phyloP scores from a whole-genome alignment of 495 filamentous ascomycete species.

The Neurospora discreta region DNA sequence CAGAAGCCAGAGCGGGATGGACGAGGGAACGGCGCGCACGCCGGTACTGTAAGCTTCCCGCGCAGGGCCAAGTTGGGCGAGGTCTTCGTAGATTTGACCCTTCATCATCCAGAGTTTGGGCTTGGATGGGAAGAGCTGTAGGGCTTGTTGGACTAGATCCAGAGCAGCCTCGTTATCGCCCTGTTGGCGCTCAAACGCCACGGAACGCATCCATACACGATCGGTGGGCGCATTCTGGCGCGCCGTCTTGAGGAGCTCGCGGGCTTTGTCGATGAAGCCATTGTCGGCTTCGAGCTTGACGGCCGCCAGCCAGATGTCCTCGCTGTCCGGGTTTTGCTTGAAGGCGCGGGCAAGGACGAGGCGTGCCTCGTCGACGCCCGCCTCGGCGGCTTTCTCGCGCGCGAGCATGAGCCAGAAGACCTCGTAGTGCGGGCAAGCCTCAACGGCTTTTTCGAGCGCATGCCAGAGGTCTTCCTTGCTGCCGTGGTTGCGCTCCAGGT shows the following conservation, averaged over 20 bases:
- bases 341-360: conserved; percentile 77
- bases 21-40: conserved; percentile 73
- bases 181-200: conserved; percentile 78
- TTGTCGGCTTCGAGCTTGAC: conserved; percentile 92
- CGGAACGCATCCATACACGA: conserved; percentile 91
- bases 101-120: conserved; percentile 98
- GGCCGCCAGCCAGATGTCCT: conserved; percentile 92
- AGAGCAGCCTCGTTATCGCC: conserved; percentile 70
- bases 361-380: conserved; percentile 62
- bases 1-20: conserved; percentile 80
- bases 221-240: conserved; percentile 82
- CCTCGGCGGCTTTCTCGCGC: conserved; percentile 74
- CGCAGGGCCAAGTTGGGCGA: conserved; percentile 67
- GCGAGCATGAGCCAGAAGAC: conserved; percentile 94
- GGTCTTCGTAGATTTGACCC: conserved; percentile 86
- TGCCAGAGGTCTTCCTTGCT: conserved; percentile 72
- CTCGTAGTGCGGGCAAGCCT: conserved; percentile 81
- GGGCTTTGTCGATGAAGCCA: conserved; percentile 63
- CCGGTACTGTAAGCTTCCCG: conserved; percentile 86
- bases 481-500: conserved; percentile 85
- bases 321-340: conserved; percentile 85
- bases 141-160: conserved; percentile 74
- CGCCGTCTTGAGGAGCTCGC: conserved; percentile 68
- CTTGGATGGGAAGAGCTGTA: conserved; percentile 76
- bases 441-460: conserved; percentile 84